A percentile compares a stretch with the other conserved stretches of the same genome.
These are phyloP conservation scores for Boletus semigastroideus DNA, from an alignment of 1,284 basidiomycete species.

Conservation along the genomic window DNA sequence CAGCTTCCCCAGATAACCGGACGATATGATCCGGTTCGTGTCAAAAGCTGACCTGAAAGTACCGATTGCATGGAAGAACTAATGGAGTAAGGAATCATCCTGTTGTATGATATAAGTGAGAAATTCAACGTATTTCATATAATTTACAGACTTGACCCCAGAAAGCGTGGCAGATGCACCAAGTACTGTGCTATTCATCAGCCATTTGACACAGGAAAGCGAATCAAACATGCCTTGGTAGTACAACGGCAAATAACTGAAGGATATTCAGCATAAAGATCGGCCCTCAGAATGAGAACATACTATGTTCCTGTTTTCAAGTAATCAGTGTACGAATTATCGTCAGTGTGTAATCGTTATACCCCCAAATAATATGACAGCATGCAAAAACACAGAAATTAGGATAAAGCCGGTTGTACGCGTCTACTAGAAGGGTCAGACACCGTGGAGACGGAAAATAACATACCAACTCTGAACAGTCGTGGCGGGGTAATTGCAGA, in stretches of 20 bases:
- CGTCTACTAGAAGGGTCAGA: slow-evolving; percentile 27
- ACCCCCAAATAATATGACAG: slow-evolving; percentile 40
- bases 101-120: slow-evolving; percentile 7
- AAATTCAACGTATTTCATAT: neutral
- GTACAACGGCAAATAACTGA: slow-evolving; percentile 32
- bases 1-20: slow-evolving; percentile 36
- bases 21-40: slow-evolving; percentile 38
- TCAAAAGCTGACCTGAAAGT: slow-evolving; percentile 38
- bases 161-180: slow-evolving; percentile 44
- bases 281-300: neutral
- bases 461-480: slow-evolving; percentile 37
- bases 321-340: neutral
- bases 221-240: slow-evolving; percentile 25
- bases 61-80: slow-evolving; percentile 34
- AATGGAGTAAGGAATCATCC: slow-evolving; percentile 46
- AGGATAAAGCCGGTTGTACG: slow-evolving; percentile 45
- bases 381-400: slow-evolving; percentile 40
- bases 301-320: slow-evolving; percentile 27
- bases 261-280: slow-evolving; percentile 4
- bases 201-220: slow-evolving; percentile 5
- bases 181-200: slow-evolving; percentile 34
- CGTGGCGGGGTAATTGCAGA: slow-evolving; percentile 53
- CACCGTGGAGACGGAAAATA: neutral
- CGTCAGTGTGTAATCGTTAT: neutral
- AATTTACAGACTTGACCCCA: slow-evolving; percentile 36